Base-by-base conservation (phyloP, 352 stramenopile genomes). In the Phytophthora colocasiae region DNA sequence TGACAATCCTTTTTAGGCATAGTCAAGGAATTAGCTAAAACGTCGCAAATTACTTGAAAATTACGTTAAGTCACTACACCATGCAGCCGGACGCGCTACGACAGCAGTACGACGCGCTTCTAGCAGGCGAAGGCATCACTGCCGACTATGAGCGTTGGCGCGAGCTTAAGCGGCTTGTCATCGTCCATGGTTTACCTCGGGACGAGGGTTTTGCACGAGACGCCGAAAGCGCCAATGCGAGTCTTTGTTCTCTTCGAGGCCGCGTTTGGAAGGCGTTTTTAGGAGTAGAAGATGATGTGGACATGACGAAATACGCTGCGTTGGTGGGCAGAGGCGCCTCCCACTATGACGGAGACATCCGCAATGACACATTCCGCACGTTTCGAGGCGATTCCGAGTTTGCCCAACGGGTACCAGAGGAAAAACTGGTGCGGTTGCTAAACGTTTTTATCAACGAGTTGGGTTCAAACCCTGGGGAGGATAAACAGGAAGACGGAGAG, bases 401-500 rank as follows among this genome's bases (percentile, higher is more conserved):
- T 62, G 87, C 87, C 4, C 70, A 93, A 40, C 86, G 90, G 10
- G 92, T 98, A 24, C 90, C 91, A 10, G 92, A 97, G 66, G 84
- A 93, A 51, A 97, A 97, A 63, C 76, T 98, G n/a, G 91, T 89
- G 41, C 79, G 92, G 4, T 68, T 98, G 9, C 78, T 98, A 4
- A 98, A 98, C 69, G 92, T 93, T 9, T 98, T 97, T 68, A 92
- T 98, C 56, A 92, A 94, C 50, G 82, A 95, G 58, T 64, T 94
- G 78, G 75, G 78, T 1, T 76, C 78, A 0, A 63, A 54, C n/a
- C 70, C 74, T 4, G 53, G 32, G 1, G 50, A 76, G 17, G 55
- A 70, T 0, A 69, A 58, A 24, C 44, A 52, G 12, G 58, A 72
- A 10, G 59, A 78, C 22, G 54, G 55, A 36, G 63, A 74, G 43